Evolutionary conservation across 1,139 yeast genomes (phyloP), one percentile per base, ranked within the genome.

Genomic region (Candida tetrigidarum): DNA sequence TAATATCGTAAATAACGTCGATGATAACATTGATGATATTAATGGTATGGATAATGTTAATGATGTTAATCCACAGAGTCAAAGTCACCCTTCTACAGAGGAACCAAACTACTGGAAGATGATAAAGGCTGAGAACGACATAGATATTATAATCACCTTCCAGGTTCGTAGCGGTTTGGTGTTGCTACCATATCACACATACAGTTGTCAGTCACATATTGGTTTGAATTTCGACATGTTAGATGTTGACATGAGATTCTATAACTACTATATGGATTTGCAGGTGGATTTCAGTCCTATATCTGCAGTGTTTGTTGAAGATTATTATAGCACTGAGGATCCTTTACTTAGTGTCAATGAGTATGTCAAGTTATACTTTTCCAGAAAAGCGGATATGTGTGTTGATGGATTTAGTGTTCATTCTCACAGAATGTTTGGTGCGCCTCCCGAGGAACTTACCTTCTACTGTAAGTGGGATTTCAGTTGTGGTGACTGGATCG

Each of bases 391-490:
- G 6, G 59, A 81, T 28, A 54, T 88, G 11, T 63, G 68, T 10
- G 75, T 88, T 40, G 87, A 84, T 55, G 90, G 91, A 0, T 59
- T 91, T 19, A 59, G 76, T 4, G 74, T 88, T 12, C 96, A 87
- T 63, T 93, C 96, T 1, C 96, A 92, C 60, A 76, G 98, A 58
- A 81, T 91, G 83, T 90, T 91, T 71, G 98, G 99, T 0, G 63
- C 90, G 1, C 97, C 97, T 0, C 97, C 97, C 0, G 72, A 76
- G 2, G 96, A 89, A 59, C 88, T 93, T 1, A 89, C 97, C 0
- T 93, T 89, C 59, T 83, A 80, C 52, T 91, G 97, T 59, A 85
- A 88, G 51, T 93, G 98, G 98, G 92, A 87, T 52, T 80, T 92
- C 52, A 81, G 80, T 25, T 63, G 86, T 2, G 96, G 91, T 8